Conservation (phyloP, 139 green algal genomes). For the Micromonas pusilla region DNA sequence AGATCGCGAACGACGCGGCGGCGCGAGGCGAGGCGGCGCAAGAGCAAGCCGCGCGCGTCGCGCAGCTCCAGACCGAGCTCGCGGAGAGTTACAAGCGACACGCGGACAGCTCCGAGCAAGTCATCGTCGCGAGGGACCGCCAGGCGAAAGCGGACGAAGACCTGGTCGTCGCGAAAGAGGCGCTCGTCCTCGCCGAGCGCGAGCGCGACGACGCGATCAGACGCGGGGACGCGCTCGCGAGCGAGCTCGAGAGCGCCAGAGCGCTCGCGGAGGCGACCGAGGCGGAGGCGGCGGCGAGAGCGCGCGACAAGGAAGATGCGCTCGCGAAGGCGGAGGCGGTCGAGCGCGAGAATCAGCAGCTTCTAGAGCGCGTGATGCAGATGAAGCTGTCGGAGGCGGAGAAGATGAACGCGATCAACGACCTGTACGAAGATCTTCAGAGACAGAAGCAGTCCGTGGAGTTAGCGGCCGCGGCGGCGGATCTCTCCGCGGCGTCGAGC, state of each 20-base stretch:
- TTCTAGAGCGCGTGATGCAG: slow-evolving; percentile 38
- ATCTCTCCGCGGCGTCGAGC: not conserved
- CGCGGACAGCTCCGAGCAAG: not conserved
- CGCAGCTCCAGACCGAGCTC: not conserved
- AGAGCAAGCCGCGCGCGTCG: not conserved
- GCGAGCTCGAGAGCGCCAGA: slow-evolving; percentile 14
- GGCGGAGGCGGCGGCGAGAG: slow-evolving; percentile 28
- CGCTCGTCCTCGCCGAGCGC: not conserved
- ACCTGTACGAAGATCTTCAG: slow-evolving; percentile 15
- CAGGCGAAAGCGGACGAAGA: not conserved
- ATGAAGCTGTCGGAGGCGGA: slow-evolving; percentile 40
- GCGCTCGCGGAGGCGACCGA: slow-evolving; percentile 27
- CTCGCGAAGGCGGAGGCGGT: slow-evolving; percentile 11
- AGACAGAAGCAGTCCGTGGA: slow-evolving; percentile 16
- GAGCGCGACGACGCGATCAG: not conserved
- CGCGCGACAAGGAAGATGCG: not conserved
- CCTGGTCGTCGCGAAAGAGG: not conserved
- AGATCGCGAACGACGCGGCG: not conserved
- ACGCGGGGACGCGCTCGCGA: slow-evolving; percentile 21
- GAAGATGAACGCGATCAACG: slow-evolving; percentile 40
- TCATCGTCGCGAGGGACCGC: not conserved
- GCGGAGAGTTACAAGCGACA: slow-evolving; percentile 6
- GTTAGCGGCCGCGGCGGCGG: not conserved
- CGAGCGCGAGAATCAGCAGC: slow-evolving; percentile 34
- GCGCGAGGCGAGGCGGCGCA: not conserved